A percentile compares a stretch with the other conserved stretches of the same genome.
These are phyloP conservation scores for Didymella segeticola DNA, from an alignment of 2,329 filamentous ascomycete genomes.

Conservation along the genomic window DNA sequence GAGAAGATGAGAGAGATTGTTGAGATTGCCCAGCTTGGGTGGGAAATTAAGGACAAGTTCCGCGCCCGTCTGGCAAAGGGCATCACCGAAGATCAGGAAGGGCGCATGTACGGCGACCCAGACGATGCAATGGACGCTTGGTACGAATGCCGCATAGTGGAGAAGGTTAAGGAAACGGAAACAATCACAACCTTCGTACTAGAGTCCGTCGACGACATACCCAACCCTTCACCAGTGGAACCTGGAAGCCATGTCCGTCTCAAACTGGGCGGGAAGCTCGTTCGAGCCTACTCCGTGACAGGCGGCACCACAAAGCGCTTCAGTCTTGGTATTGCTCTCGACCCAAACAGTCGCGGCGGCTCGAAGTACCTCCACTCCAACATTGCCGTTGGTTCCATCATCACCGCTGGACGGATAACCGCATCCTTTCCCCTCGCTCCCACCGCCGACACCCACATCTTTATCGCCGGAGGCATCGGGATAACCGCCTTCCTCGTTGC, in stretches of 20 bases:
- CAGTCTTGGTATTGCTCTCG: constrained; percentile 65
- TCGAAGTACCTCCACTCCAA: constrained; percentile 64
- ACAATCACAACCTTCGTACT: constrained; percentile 61
- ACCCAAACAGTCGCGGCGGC: constrained; percentile 63
- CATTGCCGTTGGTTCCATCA: constrained; percentile 55
- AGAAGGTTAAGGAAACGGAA: constrained; percentile 60
- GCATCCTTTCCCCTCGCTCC: constrained; percentile 55
- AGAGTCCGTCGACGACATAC: constrained; percentile 52
- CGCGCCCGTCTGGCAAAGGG: constrained; percentile 59
- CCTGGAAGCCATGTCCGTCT: constrained; percentile 64
- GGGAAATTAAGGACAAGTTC: constrained; percentile 62
- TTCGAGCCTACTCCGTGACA: constrained; percentile 68
- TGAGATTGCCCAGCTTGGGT: constrained; percentile 55
- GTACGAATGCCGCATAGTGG: constrained; percentile 53
- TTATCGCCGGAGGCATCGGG: constrained; percentile 70
- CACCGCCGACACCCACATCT: constrained; percentile 64
- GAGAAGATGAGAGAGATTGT: constrained; percentile 54
- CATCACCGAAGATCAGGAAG: constrained; percentile 38
- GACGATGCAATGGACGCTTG: constrained; percentile 42
- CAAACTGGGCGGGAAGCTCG: constrained; percentile 62
- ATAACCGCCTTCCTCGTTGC: constrained; percentile 69
- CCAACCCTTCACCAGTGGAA: constrained; percentile 41
- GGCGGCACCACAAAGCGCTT: constrained; percentile 59
- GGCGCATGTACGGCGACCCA: constrained; percentile 36
- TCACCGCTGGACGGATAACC: constrained; percentile 62